These are phyloP conservation scores for Hansenula sp. DNA, from an alignment of 1,139 yeast genomes.

Conservation along the genomic window DNA sequence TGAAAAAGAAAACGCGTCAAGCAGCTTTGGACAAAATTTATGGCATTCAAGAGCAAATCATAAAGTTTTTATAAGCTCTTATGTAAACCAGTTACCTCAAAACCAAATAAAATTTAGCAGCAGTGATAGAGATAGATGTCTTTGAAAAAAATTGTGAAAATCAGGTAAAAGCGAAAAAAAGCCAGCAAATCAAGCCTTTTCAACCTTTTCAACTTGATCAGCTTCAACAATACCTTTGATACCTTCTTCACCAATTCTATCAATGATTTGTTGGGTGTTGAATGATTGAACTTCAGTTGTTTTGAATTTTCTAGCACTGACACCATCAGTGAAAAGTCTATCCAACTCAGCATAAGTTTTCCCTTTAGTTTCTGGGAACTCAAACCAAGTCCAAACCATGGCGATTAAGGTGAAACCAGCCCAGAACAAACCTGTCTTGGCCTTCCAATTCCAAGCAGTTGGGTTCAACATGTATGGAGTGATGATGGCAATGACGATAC, in stretches of 20 bases:
- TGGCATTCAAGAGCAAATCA: too few species aligned
- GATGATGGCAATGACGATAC: slow-evolving; percentile 27
- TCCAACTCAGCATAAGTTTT: slow-evolving; percentile 40
- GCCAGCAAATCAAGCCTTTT: not conserved
- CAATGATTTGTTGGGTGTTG: slow-evolving; percentile 16
- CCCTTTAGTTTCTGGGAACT: slow-evolving; percentile 39
- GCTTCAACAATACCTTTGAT: slow-evolving; percentile 14
- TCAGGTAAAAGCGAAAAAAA: too few species aligned
- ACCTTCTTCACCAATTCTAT: slow-evolving; percentile 15
- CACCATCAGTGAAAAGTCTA: slow-evolving; percentile 28
- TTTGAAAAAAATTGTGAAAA: too few species aligned
- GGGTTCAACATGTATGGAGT: slow-evolving; percentile 45
- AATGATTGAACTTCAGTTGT: slow-evolving; percentile 16
- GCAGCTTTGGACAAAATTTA: too few species aligned
- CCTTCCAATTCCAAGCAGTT: slow-evolving; percentile 43
- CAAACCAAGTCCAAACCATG: slow-evolving; percentile 36
- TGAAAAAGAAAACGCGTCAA: too few species aligned
- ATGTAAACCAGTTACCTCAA: too few species aligned
- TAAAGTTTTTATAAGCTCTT: too few species aligned
- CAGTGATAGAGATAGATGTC: too few species aligned
- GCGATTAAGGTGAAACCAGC: slow-evolving; percentile 26
- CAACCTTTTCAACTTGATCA: not conserved
- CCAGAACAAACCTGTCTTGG: slow-evolving; percentile 28
- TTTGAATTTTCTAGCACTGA: slow-evolving; percentile 31
- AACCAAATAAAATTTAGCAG: too few species aligned